phyloP scores from a whole-genome alignment of 1,139 yeast species.

The Zygosaccharomyces pseudobailii region DNA sequence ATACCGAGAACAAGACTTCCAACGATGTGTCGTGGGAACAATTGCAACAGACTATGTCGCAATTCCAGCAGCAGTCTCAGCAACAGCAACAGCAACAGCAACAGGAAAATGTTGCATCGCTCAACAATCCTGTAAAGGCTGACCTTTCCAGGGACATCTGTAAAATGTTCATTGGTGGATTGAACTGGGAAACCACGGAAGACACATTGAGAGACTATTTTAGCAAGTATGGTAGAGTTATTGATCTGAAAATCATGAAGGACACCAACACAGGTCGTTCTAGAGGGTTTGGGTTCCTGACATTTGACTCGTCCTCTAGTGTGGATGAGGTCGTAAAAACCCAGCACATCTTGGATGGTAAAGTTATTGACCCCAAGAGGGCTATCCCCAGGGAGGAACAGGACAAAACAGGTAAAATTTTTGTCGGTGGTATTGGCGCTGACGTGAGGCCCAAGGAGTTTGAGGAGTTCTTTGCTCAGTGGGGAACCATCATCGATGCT shows the following conservation, averaged over 20 bases:
- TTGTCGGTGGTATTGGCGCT: slow-evolving; percentile 97
- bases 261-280: slow-evolving; percentile 87
- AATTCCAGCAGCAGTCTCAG: slow-evolving; percentile 36
- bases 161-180: slow-evolving; percentile 96
- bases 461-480: slow-evolving; percentile 79
- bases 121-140: slow-evolving; percentile 31
- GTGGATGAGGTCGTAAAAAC: slow-evolving; percentile 85
- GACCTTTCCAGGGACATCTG: slow-evolving; percentile 56
- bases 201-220: slow-evolving; percentile 77
- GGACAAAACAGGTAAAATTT: slow-evolving; percentile 94
- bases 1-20: slow-evolving; percentile 8
- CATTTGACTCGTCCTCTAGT: slow-evolving; percentile 74
- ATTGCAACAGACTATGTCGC: slow-evolving; percentile 34
- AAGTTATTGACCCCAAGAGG: slow-evolving; percentile 94
- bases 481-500: slow-evolving; percentile 93
- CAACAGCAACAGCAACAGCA: slow-evolving; percentile 9
- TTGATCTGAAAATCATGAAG: slow-evolving; percentile 91
- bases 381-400: slow-evolving; percentile 98
- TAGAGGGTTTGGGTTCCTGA: slow-evolving; percentile 93
- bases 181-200: slow-evolving; percentile 97
- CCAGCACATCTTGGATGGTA: slow-evolving; percentile 91
- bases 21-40: slow-evolving; percentile 30
- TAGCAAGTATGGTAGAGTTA: slow-evolving; percentile 83
- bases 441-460: slow-evolving; percentile 93
- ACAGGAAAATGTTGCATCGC: neutral